A percentile compares a stretch with the other conserved stretches of the same genome.
These are phyloP conservation scores for Scheffersomyces lignicola DNA, from an alignment of 1,139 yeast species.

Conservation along the genomic window DNA sequence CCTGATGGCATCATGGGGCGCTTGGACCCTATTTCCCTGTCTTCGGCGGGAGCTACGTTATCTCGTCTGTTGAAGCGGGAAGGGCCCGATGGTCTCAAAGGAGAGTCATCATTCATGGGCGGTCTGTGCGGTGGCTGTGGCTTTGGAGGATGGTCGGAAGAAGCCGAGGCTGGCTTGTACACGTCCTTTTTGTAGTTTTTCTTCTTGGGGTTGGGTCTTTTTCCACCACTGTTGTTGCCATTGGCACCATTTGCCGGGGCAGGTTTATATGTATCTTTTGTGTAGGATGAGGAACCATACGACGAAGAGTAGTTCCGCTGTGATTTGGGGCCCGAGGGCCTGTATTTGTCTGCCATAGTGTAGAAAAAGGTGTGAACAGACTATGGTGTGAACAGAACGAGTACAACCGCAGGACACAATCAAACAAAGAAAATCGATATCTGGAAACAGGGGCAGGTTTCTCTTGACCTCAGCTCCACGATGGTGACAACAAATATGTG, in stretches of 20 bases:
- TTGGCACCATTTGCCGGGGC: constrained; percentile 15
- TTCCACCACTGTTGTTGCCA: constrained; percentile 1
- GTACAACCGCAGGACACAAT: too few relatives aligned
- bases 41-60: constrained; percentile 4
- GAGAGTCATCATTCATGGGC: constrained; percentile 1
- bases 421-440: too few relatives aligned
- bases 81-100: constrained; percentile 15
- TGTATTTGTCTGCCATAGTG: constrained; percentile 43
- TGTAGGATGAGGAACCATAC: constrained; percentile 5
- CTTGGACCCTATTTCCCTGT: constrained; percentile 9
- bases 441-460: too few relatives aligned
- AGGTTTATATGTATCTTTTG: constrained; percentile 10
- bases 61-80: constrained; percentile 9
- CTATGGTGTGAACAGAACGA: too few relatives aligned
- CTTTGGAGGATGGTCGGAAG: constrained; percentile 5
- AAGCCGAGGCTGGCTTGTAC: constrained; percentile 3
- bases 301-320: constrained; percentile 3
- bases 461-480: too few relatives aligned
- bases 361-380: constrained; percentile 1
- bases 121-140: constrained; percentile 6
- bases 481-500: too few relatives aligned
- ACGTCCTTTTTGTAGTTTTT: constrained; percentile 11
- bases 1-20: constrained; percentile 15
- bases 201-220: constrained; percentile 6
- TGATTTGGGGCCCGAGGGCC: constrained; percentile 15